Conservation (phyloP, 2,329 filamentous ascomycete species). For the Cordyceps cicadae region DNA sequence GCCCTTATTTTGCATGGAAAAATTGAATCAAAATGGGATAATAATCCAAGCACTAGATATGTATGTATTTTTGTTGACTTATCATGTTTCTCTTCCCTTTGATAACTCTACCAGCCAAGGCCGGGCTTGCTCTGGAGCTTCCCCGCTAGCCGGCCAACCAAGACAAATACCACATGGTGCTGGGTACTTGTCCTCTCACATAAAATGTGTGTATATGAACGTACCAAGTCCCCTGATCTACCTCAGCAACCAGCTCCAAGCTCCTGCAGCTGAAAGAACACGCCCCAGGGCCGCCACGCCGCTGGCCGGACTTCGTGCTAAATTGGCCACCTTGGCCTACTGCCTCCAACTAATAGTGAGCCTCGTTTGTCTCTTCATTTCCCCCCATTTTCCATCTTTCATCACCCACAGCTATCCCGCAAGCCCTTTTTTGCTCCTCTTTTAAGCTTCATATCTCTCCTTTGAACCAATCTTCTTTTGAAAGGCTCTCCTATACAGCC, state of each 20-base stretch:
- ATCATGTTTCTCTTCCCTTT: neutral
- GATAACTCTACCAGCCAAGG: neutral
- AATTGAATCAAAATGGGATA: too few species aligned
- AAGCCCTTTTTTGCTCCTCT: neutral
- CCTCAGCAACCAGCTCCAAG: neutral
- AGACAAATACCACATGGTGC: neutral
- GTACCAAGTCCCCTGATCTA: neutral
- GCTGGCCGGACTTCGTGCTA: neutral
- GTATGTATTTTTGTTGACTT: too few species aligned
- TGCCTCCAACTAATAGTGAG: neutral
- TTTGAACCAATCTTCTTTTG: neutral
- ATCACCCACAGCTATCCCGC: neutral
- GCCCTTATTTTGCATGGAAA: too few species aligned
- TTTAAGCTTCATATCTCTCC: constrained; percentile 5
- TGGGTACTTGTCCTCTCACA: neutral
- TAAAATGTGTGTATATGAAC: neutral
- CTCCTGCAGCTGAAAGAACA: neutral
- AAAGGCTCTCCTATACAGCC: neutral
- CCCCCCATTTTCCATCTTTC: constrained; percentile 1
- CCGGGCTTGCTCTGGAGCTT: neutral
- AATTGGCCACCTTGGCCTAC: constrained; percentile 7
- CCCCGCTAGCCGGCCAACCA: neutral
- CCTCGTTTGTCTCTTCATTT: neutral
- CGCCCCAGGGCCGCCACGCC: constrained; percentile 4
- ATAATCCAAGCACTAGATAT: too few species aligned